A percentile compares a stretch with the other conserved stretches of the same genome.
phyloP scores from a whole-genome alignment of 139 green algal species.

The Picochlorum costavermella region DNA sequence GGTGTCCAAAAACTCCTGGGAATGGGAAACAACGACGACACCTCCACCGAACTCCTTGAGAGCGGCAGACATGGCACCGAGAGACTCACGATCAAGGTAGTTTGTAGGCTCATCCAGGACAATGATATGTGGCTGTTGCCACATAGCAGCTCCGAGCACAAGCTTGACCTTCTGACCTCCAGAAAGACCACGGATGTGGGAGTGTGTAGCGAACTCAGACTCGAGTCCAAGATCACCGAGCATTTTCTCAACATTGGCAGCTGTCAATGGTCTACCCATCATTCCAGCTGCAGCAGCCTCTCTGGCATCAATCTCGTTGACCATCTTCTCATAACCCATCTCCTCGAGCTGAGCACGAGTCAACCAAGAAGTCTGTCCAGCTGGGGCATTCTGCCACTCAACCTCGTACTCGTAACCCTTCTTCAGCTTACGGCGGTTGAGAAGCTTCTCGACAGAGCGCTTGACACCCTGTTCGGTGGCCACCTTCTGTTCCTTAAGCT shows the following conservation, averaged over 20 bases:
- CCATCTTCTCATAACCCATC: slow-evolving; percentile 79
- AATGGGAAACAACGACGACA: slow-evolving; percentile 83
- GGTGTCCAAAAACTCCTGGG: slow-evolving; percentile 62
- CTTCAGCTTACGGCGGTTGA: slow-evolving; percentile 72
- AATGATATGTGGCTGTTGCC: slow-evolving; percentile 74
- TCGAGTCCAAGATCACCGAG: slow-evolving; percentile 82
- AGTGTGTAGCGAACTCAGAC: slow-evolving; percentile 81
- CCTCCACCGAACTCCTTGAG: slow-evolving; percentile 76
- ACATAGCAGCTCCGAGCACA: slow-evolving; percentile 73
- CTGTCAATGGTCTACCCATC: slow-evolving; percentile 73
- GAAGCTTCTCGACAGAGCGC: slow-evolving; percentile 56
- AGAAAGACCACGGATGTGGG: slow-evolving; percentile 75
- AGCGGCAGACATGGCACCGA: slow-evolving; percentile 67
- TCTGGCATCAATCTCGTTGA: slow-evolving; percentile 81
- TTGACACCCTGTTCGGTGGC: slow-evolving; percentile 33
- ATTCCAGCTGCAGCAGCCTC: slow-evolving; percentile 77
- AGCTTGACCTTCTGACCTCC: slow-evolving; percentile 88
- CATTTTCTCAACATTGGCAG: slow-evolving; percentile 79
- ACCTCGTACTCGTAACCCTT: slow-evolving; percentile 79
- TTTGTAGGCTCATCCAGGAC: slow-evolving; percentile 88
- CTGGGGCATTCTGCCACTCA: slow-evolving; percentile 32
- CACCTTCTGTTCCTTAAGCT: slow-evolving; percentile 61
- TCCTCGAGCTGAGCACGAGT: slow-evolving; percentile 67
- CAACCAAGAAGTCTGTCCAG: slow-evolving; percentile 59
- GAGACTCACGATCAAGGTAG: slow-evolving; percentile 81